Evolutionary conservation across 1,284 basidiomycete species (phyloP).

Genomic region (Lentinus polychrous): DNA sequence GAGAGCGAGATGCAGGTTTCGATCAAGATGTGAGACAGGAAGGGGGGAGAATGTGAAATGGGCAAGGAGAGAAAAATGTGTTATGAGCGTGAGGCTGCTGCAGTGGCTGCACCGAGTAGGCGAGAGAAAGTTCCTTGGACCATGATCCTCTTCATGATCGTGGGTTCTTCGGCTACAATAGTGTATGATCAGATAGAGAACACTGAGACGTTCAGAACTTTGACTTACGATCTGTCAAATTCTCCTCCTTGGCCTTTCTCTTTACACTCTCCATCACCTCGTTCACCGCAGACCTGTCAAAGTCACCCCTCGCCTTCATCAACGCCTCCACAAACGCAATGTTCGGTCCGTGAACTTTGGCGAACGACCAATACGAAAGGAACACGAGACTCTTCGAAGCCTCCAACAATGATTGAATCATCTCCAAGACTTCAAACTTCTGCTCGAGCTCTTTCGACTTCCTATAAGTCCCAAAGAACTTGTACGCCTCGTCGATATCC

Average conservation of each 20-base stretch:
- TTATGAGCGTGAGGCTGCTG: too few species aligned
- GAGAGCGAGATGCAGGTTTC: not conserved
- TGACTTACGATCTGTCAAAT: constrained; percentile 74
- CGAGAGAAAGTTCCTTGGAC: constrained; percentile 71
- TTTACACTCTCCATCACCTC: constrained; percentile 94
- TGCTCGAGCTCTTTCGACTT: constrained; percentile 74
- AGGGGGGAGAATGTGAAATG: not conserved
- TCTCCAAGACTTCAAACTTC: constrained; percentile 84
- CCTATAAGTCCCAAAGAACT: constrained; percentile 81
- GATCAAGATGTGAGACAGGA: not conserved
- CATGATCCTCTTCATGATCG: constrained; percentile 81
- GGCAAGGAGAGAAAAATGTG: not conserved
- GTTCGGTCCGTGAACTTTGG: constrained; percentile 93
- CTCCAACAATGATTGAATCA: constrained; percentile 79
- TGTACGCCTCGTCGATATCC: constrained; percentile 75
- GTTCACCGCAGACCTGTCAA: constrained; percentile 81
- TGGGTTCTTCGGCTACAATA: constrained; percentile 60
- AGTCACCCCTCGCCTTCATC: constrained; percentile 85
- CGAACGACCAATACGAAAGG: constrained; percentile 93
- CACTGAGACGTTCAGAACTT: not conserved
- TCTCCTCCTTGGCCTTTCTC: constrained; percentile 87
- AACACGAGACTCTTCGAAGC: constrained; percentile 92
- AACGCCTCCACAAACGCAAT: constrained; percentile 86
- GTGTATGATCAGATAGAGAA: constrained; percentile 10
- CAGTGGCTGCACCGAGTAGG: constrained; percentile 33